Conservation (phyloP, 208 protist genomes). For the Leptomonas pyrrhocoris region DNA sequence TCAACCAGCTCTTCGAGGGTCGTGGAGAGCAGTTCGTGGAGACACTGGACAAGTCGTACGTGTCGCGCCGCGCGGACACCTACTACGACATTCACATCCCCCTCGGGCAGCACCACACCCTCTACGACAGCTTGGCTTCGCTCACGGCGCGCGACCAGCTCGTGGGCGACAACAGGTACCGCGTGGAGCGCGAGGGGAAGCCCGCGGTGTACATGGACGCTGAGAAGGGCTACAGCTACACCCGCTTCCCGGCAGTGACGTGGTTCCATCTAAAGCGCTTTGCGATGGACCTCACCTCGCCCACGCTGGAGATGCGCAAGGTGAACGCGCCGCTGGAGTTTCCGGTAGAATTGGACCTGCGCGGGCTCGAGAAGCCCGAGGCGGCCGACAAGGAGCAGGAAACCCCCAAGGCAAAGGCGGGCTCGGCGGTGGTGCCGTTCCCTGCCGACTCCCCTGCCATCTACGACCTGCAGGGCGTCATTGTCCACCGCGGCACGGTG, state of each 20-base stretch:
- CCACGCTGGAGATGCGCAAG: slow-evolving; percentile 84
- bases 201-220: slow-evolving; percentile 87
- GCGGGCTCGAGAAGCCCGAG: slow-evolving; percentile 53
- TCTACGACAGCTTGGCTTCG: slow-evolving; percentile 75
- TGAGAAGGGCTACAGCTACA: slow-evolving; percentile 78
- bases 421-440: slow-evolving; percentile 39
- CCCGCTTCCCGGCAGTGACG: slow-evolving; percentile 84
- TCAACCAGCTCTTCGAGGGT: slow-evolving; percentile 88
- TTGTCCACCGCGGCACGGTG: slow-evolving; percentile 89
- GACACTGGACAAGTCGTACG: slow-evolving; percentile 81
- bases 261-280: slow-evolving; percentile 94
- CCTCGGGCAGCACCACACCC: slow-evolving; percentile 58
- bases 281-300: slow-evolving; percentile 85
- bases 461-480: slow-evolving; percentile 88
- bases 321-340: slow-evolving; percentile 81
- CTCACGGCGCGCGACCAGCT: slow-evolving; percentile 83
- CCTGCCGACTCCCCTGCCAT: slow-evolving; percentile 62
- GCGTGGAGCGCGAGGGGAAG: slow-evolving; percentile 78
- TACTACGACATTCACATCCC: slow-evolving; percentile 93
- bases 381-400: slow-evolving; percentile 7
- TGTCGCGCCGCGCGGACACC: slow-evolving; percentile 65
- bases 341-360: slow-evolving; percentile 71
- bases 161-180: slow-evolving; percentile 92
- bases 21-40: slow-evolving; percentile 79
- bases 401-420: neutral